Conservation (phyloP, 805 yeast species). For the Myxozyma kluyveri region DNA sequence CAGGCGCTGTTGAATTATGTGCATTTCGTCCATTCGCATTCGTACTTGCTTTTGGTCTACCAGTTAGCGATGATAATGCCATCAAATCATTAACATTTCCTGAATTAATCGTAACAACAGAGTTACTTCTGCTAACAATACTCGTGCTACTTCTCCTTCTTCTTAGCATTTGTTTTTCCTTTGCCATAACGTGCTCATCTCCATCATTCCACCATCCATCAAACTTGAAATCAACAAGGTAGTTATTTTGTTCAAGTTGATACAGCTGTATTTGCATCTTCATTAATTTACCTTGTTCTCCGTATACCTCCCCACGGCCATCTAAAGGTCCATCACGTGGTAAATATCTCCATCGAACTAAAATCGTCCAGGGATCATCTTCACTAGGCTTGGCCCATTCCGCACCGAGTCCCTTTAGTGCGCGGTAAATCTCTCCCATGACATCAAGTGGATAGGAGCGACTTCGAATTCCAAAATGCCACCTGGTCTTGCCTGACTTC, state of each 20-base stretch:
- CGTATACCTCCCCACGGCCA: slow-evolving; percentile 32
- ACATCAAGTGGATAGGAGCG: slow-evolving; percentile 96
- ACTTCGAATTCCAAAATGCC: slow-evolving; percentile 98
- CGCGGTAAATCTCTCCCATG: slow-evolving; percentile 97
- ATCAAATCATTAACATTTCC: slow-evolving; percentile 20
- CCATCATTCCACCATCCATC: slow-evolving; percentile 84
- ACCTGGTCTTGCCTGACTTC: slow-evolving; percentile 87
- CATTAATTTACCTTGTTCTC: slow-evolving; percentile 51
- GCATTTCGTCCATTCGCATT: not conserved
- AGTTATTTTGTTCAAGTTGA: slow-evolving; percentile 93
- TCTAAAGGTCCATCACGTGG: slow-evolving; percentile 34
- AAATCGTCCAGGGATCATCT: slow-evolving; percentile 80
- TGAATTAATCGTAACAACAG: slow-evolving; percentile 23
- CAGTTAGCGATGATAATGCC: slow-evolving; percentile 24
- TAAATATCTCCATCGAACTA: slow-evolving; percentile 87
- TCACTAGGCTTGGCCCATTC: slow-evolving; percentile 96
- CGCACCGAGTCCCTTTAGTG: slow-evolving; percentile 88
- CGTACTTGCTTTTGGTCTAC: not conserved
- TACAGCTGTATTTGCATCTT: slow-evolving; percentile 96
- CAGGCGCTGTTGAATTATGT: not conserved
- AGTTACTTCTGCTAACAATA: slow-evolving; percentile 11
- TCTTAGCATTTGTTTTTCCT: slow-evolving; percentile 25
- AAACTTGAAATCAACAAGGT: slow-evolving; percentile 93
- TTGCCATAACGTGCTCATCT: slow-evolving; percentile 28
- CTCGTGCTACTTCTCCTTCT: slow-evolving; percentile 22